Evolutionary conservation across 805 yeast genomes (phyloP).

Genomic region (Kodamaea kakaduensis): DNA sequence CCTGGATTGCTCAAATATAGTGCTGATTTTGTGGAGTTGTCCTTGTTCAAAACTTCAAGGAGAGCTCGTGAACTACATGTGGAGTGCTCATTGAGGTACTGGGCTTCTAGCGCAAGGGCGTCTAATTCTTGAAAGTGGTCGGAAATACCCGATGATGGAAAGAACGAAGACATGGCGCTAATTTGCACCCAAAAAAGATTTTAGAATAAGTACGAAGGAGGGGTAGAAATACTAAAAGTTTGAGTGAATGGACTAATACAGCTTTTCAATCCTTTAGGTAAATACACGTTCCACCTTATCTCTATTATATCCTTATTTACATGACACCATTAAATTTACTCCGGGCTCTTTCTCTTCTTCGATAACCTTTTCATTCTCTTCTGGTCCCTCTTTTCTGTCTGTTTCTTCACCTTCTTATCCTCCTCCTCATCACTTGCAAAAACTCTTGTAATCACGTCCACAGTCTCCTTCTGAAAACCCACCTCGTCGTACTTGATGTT

Average conservation of each 20-base stretch:
- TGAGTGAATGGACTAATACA: too few species aligned
- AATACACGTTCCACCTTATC: too few species aligned
- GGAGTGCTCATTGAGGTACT: conserved; percentile 15
- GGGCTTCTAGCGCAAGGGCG: conserved; percentile 23
- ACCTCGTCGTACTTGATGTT: conserved; percentile 26
- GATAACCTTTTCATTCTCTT: conserved; percentile 29
- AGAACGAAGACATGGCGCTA: background rate
- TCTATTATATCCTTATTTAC: too few species aligned
- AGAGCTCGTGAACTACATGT: background rate
- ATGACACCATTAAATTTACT: conserved; percentile 1
- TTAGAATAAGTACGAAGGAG: background rate
- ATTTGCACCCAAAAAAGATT: conserved; percentile 1
- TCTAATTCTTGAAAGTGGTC: conserved; percentile 14
- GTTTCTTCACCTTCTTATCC: conserved; percentile 20
- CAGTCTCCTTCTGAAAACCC: conserved; percentile 23
- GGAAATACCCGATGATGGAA: background rate
- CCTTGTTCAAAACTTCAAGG: background rate
- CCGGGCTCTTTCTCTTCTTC: conserved; percentile 10
- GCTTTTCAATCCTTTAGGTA: too few species aligned
- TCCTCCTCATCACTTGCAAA: conserved; percentile 24
- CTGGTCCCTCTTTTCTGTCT: conserved; percentile 33
- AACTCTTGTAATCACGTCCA: conserved; percentile 23
- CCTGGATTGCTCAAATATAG: background rate
- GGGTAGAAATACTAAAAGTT: background rate
- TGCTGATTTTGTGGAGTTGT: background rate